Conservation (phyloP, 2,329 filamentous ascomycete species). For the Arthrobotrys megalospora region DNA sequence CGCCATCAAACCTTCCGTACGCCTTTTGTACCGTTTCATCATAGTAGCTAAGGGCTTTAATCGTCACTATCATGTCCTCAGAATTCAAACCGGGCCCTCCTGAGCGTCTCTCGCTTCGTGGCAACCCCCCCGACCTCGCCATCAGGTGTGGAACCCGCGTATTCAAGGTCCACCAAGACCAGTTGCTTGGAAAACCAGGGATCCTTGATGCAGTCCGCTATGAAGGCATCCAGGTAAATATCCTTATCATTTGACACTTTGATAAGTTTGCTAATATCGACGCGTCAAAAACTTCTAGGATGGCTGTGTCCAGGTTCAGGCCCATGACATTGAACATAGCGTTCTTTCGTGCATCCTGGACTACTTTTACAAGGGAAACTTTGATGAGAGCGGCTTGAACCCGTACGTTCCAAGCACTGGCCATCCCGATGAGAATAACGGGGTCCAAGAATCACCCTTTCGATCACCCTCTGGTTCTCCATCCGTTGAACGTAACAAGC, state of each 20-base stretch:
- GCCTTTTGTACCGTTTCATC: neutral
- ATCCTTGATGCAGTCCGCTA: slow-evolving; percentile 29
- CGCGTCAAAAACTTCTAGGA: slow-evolving; percentile 9
- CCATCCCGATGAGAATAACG: neutral
- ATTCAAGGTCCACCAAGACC: slow-evolving; percentile 48
- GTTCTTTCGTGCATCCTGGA: slow-evolving; percentile 41
- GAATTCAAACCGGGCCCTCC: neutral
- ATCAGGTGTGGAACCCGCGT: slow-evolving; percentile 27
- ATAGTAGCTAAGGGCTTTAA: no score
- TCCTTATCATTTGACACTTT: neutral
- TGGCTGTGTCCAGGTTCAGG: slow-evolving; percentile 14
- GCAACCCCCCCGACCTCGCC: slow-evolving; percentile 25
- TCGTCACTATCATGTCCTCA: neutral
- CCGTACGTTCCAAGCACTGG: slow-evolving; percentile 29
- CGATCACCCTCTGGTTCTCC: slow-evolving; percentile 22
- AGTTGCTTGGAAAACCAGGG: slow-evolving; percentile 20
- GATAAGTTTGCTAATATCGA: neutral
- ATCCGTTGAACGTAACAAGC: slow-evolving; percentile 12
- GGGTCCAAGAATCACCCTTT: neutral
- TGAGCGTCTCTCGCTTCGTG: slow-evolving; percentile 2
- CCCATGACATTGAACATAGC: slow-evolving; percentile 18
- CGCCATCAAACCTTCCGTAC: neutral
- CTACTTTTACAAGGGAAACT: slow-evolving; percentile 43
- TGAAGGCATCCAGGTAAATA: slow-evolving; percentile 12
- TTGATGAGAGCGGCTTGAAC: slow-evolving; percentile 37